A percentile compares a stretch with the other conserved stretches of the same genome.
phyloP scores from a whole-genome alignment of 345 rosid genomes.

The Lumnitzera littorea region DNA sequence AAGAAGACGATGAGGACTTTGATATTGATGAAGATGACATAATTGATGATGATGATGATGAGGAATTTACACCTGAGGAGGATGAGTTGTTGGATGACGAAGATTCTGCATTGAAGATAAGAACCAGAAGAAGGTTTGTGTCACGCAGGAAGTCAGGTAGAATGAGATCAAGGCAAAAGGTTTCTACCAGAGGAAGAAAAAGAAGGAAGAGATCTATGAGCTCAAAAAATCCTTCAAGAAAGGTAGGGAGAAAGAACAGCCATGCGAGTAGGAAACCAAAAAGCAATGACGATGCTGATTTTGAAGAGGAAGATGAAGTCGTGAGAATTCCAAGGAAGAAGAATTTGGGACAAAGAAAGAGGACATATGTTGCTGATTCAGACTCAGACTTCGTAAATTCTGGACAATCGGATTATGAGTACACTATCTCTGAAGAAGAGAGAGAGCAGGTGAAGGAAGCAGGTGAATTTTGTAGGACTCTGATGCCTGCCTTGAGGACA shows the following conservation, averaged over 20 bases:
- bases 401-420: constrained; percentile 65
- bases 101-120: constrained; percentile 29
- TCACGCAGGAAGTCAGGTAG: constrained; percentile 20
- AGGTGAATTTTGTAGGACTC: constrained; percentile 24
- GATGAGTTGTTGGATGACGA: constrained; percentile 74
- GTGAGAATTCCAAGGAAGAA: constrained; percentile 36
- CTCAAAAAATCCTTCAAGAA: constrained; percentile 29
- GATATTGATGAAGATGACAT: constrained; percentile 30
- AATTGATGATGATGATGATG: constrained; percentile 24
- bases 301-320: constrained; percentile 27
- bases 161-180: constrained; percentile 23
- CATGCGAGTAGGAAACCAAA: constrained; percentile 40
- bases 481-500: constrained; percentile 31
- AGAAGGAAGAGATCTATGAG: constrained; percentile 35
- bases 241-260: constrained; percentile 33
- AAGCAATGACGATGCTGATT: constrained; percentile 40
- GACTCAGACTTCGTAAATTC: constrained; percentile 65
- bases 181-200: constrained; percentile 27
- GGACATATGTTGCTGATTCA: constrained; percentile 38
- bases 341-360: constrained; percentile 27
- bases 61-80: constrained; percentile 54
- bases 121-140: constrained; percentile 10
- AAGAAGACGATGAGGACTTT: constrained; percentile 20
- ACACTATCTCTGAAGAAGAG: constrained; percentile 93
- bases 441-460: constrained; percentile 88